Base-by-base conservation (phyloP, 495 filamentous ascomycete genomes). In the Durotheca rogersii region DNA sequence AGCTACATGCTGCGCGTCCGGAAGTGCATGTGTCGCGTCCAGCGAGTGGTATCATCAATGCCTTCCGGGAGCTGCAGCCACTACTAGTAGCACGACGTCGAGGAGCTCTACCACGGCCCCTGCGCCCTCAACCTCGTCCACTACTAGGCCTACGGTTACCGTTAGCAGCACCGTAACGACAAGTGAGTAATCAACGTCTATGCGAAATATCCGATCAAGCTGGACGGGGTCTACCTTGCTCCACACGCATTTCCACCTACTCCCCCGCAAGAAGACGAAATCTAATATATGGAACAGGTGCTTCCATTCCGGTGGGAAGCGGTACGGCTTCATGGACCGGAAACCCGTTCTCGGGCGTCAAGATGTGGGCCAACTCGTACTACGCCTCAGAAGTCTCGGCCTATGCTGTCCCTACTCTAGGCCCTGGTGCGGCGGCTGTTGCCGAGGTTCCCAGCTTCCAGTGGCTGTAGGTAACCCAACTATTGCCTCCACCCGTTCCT, bases 281-380 rank as follows among this genome's bases (percentile, higher is more conserved):
- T 20, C 41, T 4, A 9, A 11, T 6, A 6, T 6, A 41, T 29
- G 19, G 31, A 4, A 51, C 32, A 48, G 41, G 38, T 20, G 49
- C 58, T 9, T 56, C 53, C n/a, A 27, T 45, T 10, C 36, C 44
- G 15, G 44, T 38, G 12, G 48, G 38, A 30, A 49, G 47, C 23
- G 41, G 37, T 15, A 62, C 70, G 6, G 69, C 70, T 10, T 65
- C 62, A 49, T 72, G 65, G 43, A 55, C 66, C 9, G 72, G 73
- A 12, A 83, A 83, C 62, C 79, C 78, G 4, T 82, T 80, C 61
- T 52, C 58, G 1, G 79, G 76, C 4, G 71, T 79, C 32, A 61
- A 78, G 49, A 67, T 74, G 52, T 82, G 79, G 66, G 74, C 74
- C 44, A 83, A 83, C 64, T 65, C 72, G 29, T 81, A 76, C 69